Percentiles rank a stretch among this genome's conserved stretches.
phyloP scores from a whole-genome alignment of 305 asterid species.

The Fraxinus velutina region DNA sequence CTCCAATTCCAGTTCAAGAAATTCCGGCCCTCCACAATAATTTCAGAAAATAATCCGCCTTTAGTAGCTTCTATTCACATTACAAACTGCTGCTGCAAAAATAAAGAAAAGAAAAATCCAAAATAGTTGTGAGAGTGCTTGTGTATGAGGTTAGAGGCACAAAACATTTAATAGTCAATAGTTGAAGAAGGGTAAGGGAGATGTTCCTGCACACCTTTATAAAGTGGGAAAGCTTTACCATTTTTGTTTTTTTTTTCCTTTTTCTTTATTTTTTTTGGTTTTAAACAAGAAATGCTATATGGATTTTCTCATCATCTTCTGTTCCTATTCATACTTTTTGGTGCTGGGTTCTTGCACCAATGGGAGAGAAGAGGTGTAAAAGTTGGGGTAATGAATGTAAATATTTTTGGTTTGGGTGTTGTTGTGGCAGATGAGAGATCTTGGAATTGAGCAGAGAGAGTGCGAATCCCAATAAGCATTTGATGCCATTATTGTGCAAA shows the following conservation, averaged over 20 bases:
- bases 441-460: conserved; percentile 8
- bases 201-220: neutral
- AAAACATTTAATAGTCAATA: neutral
- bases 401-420: neutral
- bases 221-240: conserved; percentile 1
- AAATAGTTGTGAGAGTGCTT: neutral
- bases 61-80: neutral
- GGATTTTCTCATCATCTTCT: neutral
- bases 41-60: neutral
- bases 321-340: neutral
- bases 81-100: conserved; percentile 1
- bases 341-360: conserved; percentile 3
- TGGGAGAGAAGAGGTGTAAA: neutral
- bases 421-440: neutral
- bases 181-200: neutral
- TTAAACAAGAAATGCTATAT: conserved; percentile 1
- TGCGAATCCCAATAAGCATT: conserved; percentile 9
- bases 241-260: neutral
- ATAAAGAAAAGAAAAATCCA: neutral
- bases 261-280: neutral
- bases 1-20: neutral
- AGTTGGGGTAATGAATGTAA: neutral
- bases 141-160: neutral
- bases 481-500: neutral
- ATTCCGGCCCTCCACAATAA: neutral